phyloP scores from a whole-genome alignment of 208 protist genomes.

The Trypanosoma scelopori region DNA sequence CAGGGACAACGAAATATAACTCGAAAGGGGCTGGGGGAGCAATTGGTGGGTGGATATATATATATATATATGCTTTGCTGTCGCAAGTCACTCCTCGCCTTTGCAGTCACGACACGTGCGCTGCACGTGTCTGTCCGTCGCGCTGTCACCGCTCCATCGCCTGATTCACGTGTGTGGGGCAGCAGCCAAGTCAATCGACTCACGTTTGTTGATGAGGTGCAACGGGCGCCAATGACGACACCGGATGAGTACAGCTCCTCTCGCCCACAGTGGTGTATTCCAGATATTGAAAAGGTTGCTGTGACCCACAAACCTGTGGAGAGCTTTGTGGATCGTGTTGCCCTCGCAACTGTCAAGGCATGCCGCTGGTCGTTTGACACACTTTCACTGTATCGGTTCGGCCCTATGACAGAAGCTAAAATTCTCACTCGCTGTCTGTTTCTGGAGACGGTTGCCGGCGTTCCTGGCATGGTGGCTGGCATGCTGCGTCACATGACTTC shows the following conservation, averaged over 20 bases:
- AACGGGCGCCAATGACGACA: conserved; percentile 1
- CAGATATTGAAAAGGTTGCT: conserved; percentile 33
- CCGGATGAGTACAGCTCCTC: conserved; percentile 10
- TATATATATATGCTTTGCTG: not conserved
- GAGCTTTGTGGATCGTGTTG: conserved; percentile 29
- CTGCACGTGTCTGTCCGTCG: not conserved
- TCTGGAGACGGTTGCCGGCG: conserved; percentile 74
- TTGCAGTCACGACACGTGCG: not conserved
- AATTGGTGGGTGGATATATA: too few relatives aligned
- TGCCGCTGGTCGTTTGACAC: conserved; percentile 50
- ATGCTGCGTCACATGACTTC: conserved; percentile 69
- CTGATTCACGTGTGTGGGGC: conserved; percentile 11
- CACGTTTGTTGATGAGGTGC: conserved; percentile 20
- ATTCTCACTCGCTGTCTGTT: conserved; percentile 58
- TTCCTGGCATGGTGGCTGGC: conserved; percentile 80
- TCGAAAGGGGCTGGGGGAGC: too few relatives aligned
- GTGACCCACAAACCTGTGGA: conserved; percentile 35
- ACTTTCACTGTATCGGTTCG: conserved; percentile 43
- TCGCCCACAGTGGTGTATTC: conserved; percentile 20
- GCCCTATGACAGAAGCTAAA: conserved; percentile 27
- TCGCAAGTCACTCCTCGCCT: not conserved
- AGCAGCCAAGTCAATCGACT: conserved; percentile 24
- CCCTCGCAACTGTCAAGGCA: conserved; percentile 22
- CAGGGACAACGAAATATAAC: too few relatives aligned
- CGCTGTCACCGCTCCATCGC: too few relatives aligned